Evolutionary conservation across 805 yeast species (phyloP).

Genomic region (Starmerella roubikii): DNA sequence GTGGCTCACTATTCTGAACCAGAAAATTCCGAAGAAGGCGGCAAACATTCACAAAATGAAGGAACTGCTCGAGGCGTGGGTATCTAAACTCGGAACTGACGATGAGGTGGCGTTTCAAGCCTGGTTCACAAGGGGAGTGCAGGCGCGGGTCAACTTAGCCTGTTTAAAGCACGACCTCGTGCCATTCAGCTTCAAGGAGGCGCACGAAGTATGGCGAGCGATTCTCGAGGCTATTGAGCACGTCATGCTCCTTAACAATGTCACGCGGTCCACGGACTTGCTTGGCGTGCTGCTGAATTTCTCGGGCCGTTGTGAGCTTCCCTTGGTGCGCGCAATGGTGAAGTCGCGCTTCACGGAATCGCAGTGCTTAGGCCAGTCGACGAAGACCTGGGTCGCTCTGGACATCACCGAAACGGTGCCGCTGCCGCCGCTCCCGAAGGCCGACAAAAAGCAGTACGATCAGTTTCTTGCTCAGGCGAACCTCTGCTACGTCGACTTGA

Average conservation of each 20-base stretch:
- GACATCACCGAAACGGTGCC: slow-evolving; percentile 32
- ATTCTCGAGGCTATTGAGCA: slow-evolving; percentile 15
- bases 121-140: slow-evolving; percentile 10
- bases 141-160: slow-evolving; percentile 10
- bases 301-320: slow-evolving; percentile 20
- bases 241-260: slow-evolving; percentile 8
- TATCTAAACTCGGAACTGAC: neutral
- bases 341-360: slow-evolving; percentile 11
- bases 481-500: slow-evolving; percentile 37
- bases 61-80: slow-evolving; percentile 5
- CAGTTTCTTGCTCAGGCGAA: slow-evolving; percentile 24
- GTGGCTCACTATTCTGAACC: slow-evolving; percentile 21
- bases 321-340: slow-evolving; percentile 23
- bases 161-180: slow-evolving; percentile 5
- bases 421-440: slow-evolving; percentile 7
- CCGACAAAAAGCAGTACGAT: slow-evolving; percentile 16
- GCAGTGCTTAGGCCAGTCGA: slow-evolving; percentile 13
- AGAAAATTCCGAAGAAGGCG: slow-evolving; percentile 12
- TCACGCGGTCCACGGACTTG: slow-evolving; percentile 23
- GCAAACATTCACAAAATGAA: slow-evolving; percentile 11
- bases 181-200: slow-evolving; percentile 9
- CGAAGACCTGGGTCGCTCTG: slow-evolving; percentile 22
- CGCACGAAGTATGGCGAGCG: slow-evolving; percentile 15
- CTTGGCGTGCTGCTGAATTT: slow-evolving; percentile 24
- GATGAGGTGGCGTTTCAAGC: neutral